These are phyloP conservation scores for Pyricularia grisea DNA, from an alignment of 2,329 filamentous ascomycete genomes.

Conservation along the genomic window DNA sequence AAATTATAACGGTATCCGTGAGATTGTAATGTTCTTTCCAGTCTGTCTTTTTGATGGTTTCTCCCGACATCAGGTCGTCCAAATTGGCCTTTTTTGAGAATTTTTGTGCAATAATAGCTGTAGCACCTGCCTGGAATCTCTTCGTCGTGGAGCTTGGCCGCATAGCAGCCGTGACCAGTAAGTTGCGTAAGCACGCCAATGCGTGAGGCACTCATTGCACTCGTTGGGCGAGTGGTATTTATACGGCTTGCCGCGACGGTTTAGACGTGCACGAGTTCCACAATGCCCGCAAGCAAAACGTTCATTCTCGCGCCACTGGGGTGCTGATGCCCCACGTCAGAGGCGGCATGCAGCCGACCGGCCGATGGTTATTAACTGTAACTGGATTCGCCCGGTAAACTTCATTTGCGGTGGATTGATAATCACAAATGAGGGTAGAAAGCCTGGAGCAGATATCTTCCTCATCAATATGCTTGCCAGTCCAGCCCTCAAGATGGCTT, in stretches of 20 bases:
- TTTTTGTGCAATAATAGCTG: slow-evolving; percentile 86
- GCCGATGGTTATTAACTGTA: too few species aligned
- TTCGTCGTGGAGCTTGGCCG: slow-evolving; percentile 67
- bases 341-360: too few species aligned
- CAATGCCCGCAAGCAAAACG: too few species aligned
- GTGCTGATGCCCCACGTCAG: too few species aligned
- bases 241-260: too few species aligned
- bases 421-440: slow-evolving; percentile 19
- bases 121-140: slow-evolving; percentile 74
- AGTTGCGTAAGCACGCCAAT: slow-evolving; percentile 83
- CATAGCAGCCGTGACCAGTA: slow-evolving; percentile 85
- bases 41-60: slow-evolving; percentile 62
- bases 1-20: slow-evolving; percentile 64
- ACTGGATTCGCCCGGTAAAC: slow-evolving; percentile 30
- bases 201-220: not conserved
- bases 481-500: slow-evolving; percentile 27
- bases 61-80: slow-evolving; percentile 60
- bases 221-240: too few species aligned
- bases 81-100: slow-evolving; percentile 87
- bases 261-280: too few species aligned
- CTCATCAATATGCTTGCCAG: slow-evolving; percentile 15
- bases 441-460: slow-evolving; percentile 19
- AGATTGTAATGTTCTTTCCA: slow-evolving; percentile 88
- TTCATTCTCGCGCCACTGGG: too few species aligned
- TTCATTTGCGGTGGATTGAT: slow-evolving; percentile 18